Evolutionary conservation across 176 grass and related monocot species (phyloP), one percentile per base, ranked within the genome.

Genomic region (Raddia distichophylla): DNA sequence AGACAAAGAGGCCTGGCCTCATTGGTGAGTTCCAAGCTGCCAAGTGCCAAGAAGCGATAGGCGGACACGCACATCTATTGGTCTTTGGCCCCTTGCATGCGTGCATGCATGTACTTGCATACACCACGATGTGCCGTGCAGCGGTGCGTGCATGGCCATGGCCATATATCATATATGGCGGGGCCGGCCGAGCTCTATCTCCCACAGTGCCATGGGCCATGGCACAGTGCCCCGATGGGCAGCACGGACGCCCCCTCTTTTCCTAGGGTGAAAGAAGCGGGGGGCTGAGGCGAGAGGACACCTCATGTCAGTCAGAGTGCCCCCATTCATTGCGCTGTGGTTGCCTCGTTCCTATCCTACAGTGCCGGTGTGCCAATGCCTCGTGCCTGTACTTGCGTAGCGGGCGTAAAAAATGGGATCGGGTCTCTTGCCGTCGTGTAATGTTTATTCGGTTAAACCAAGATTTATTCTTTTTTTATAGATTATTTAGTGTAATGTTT

Each of bases 181-280:
- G 64, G 54, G 64, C 74, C 55, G 66, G 35, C 74, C 55, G 66
- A 48, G 47, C 61, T 83, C 61, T 83, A 75, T 75, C 71, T 75
- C 50, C 56, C 7, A 52, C 9, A 78, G 84, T n/a, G 35, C 13
- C 34, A 14, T n/a, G 62, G 47, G 35, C 13, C 34, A 14, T n/a
- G 62, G 47, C 4, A 78, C 74, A 79, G 55, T 20, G 15, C 2
- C 69, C 7, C 50, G 14, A 59, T 58, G 22, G 42, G 35, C 84
- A 40, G 35, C 84, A 40, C 10, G 67, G 1, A 46, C 42, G 59
- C 46, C 49, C 46, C 49, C 48, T 19, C 8, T 78, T 42, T 78
- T 42, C 62, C 68, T 2, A 6, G 22, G 20, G 50, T 2, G 9
- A 17, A 37, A 17, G 37, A 12, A n/a, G n/a, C n/a, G n/a, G 51